These are phyloP conservation scores for Pulveroboletus frians DNA, from an alignment of 768 basidiomycete species.

Conservation along the genomic window DNA sequence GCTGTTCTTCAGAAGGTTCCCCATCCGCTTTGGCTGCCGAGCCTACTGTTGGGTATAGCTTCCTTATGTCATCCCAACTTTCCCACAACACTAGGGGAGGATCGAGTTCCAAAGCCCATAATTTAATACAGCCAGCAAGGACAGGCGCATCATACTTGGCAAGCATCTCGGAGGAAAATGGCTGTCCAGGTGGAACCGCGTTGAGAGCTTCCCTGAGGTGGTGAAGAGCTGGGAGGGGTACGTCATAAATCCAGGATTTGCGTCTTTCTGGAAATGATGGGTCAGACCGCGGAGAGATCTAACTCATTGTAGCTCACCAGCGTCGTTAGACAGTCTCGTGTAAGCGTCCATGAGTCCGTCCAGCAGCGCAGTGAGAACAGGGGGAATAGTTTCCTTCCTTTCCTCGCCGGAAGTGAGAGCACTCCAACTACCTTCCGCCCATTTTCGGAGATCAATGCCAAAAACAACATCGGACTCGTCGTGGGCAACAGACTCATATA, in stretches of 20 bases:
- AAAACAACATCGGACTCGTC: conserved; percentile 84
- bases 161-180: conserved; percentile 51
- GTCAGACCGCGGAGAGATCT: not conserved
- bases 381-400: conserved; percentile 63
- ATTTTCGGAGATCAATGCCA: conserved; percentile 85
- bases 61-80: conserved; percentile 87
- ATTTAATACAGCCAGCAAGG: conserved; percentile 76
- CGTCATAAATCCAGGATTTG: conserved; percentile 93
- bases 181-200: conserved; percentile 47
- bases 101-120: conserved; percentile 90
- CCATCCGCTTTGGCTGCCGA: conserved; percentile 49
- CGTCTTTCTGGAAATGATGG: conserved; percentile 57
- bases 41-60: conserved; percentile 77
- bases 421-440: conserved; percentile 82
- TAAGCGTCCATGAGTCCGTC: conserved; percentile 62
- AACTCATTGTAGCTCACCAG: conserved; percentile 40
- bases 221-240: conserved; percentile 77
- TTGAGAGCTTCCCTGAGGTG: conserved; percentile 84
- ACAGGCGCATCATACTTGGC: conserved; percentile 80
- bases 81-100: conserved; percentile 83
- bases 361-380: conserved; percentile 66
- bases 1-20: conserved; percentile 51
- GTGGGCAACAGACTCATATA: conserved; percentile 82
- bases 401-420: conserved; percentile 49
- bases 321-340: conserved; percentile 51